A percentile compares a stretch with the other conserved stretches of the same genome.
These are phyloP conservation scores for Penicillium pancosmium DNA, from an alignment of 495 filamentous ascomycete genomes.

Conservation along the genomic window DNA sequence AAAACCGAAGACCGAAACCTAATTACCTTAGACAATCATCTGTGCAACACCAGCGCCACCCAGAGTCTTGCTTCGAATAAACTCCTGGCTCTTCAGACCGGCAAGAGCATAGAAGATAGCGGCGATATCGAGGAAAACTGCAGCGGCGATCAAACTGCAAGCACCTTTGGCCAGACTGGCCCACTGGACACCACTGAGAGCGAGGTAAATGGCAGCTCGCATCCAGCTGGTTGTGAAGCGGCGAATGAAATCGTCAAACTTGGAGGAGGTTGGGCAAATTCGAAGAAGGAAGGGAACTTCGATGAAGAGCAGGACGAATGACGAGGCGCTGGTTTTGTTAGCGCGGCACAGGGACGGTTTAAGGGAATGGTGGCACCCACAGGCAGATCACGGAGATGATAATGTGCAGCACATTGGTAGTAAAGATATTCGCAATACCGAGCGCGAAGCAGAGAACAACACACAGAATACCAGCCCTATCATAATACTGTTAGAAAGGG, in stretches of 20 bases:
- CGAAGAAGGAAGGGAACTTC: constrained; percentile 95
- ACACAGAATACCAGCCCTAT: constrained; percentile 89
- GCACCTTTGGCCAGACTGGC: constrained; percentile 62
- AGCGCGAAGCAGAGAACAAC: constrained; percentile 95
- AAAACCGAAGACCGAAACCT: constrained; percentile 6
- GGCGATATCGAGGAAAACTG: constrained; percentile 77
- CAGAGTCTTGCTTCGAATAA: constrained; percentile 94
- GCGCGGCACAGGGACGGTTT: neutral
- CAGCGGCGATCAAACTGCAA: constrained; percentile 82
- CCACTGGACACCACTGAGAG: constrained; percentile 84
- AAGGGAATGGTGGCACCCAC: constrained; percentile 55
- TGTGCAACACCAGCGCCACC: constrained; percentile 93
- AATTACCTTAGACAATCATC: constrained; percentile 81
- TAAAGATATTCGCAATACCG: constrained; percentile 90
- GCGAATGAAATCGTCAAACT: constrained; percentile 90
- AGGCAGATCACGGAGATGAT: constrained; percentile 83
- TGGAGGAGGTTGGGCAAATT: constrained; percentile 92
- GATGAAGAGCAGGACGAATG: constrained; percentile 91
- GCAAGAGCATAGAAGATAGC: constrained; percentile 82
- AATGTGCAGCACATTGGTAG: constrained; percentile 64
- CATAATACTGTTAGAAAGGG: constrained; percentile 13
- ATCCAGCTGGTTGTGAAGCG: constrained; percentile 93
- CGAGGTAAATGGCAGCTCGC: constrained; percentile 86
- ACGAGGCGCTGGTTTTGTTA: constrained; percentile 61
- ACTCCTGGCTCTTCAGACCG: constrained; percentile 87